phyloP scores from a whole-genome alignment of 2,329 filamentous ascomycete species.

The Neonectria neomacrospora region DNA sequence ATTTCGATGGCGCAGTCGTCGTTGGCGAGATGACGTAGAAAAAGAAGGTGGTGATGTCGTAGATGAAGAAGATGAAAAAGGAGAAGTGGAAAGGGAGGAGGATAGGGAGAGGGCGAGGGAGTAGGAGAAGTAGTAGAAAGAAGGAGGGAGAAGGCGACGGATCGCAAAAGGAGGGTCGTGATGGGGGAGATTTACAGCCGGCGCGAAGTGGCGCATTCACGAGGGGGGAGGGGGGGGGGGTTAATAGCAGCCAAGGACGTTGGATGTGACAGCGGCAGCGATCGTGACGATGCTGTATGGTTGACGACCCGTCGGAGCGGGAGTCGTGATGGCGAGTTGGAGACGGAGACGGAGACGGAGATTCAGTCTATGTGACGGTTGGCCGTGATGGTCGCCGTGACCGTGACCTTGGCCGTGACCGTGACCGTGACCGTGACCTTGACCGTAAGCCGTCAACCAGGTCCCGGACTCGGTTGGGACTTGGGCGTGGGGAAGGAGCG shows the following conservation, averaged over 20 bases:
- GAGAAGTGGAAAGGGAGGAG: neutral
- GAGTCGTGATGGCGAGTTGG: neutral
- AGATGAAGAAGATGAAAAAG: conserved; percentile 11
- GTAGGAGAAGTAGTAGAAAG: conserved; percentile 14
- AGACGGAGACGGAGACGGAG: neutral
- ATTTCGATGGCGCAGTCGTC: conserved; percentile 29
- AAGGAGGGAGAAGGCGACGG: conserved; percentile 15
- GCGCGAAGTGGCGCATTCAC: conserved; percentile 31
- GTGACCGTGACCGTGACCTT: neutral
- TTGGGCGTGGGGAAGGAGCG: conserved; percentile 26
- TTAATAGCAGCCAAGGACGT: neutral
- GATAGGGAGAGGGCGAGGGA: conserved; percentile 23
- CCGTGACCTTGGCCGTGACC: no score
- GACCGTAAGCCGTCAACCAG: neutral
- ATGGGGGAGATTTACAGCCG: conserved; percentile 24
- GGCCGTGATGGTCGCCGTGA: neutral
- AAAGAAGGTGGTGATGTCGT: conserved; percentile 6
- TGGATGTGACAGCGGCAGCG: conserved; percentile 16
- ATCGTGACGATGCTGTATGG: neutral
- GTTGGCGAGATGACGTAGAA: conserved; percentile 19
- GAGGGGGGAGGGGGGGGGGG: conserved; percentile 17
- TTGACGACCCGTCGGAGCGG: no score
- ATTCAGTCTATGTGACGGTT: neutral
- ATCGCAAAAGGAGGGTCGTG: conserved; percentile 25
- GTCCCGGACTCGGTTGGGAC: neutral